Conservation (phyloP, 805 yeast genomes). For the Sugiyamaella marilandica region DNA sequence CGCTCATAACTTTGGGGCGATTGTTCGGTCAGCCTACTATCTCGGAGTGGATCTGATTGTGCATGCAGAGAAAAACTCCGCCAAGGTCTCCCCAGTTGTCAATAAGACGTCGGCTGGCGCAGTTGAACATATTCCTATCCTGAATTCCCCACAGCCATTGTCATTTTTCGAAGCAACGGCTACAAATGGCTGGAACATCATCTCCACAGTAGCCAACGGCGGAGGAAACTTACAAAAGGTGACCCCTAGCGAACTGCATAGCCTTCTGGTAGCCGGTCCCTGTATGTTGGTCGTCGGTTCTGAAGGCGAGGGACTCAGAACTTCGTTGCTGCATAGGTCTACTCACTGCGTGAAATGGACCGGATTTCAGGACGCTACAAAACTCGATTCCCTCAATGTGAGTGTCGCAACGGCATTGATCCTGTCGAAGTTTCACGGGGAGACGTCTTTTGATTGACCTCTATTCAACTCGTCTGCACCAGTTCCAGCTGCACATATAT, state of each 20-base stretch:
- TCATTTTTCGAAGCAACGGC: conserved; percentile 54
- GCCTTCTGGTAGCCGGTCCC: conserved; percentile 48
- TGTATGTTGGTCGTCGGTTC: conserved; percentile 73
- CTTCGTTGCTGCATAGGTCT: conserved; percentile 46
- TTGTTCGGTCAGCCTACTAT: conserved; percentile 71
- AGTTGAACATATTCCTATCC: conserved; percentile 64
- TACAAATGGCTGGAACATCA: conserved; percentile 63
- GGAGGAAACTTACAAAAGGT: conserved; percentile 32
- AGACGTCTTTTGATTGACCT: conserved; percentile 18
- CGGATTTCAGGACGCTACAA: conserved; percentile 13
- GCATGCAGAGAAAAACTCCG: conserved; percentile 63
- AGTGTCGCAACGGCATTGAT: conserved; percentile 83
- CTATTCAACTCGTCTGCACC: too few species aligned
- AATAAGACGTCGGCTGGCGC: conserved; percentile 84
- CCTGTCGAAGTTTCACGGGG: conserved; percentile 31
- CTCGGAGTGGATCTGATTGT: conserved; percentile 79
- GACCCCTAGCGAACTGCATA: conserved; percentile 41
- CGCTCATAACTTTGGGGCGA: conserved; percentile 85
- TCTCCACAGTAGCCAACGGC: conserved; percentile 44
- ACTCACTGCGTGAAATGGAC: conserved; percentile 26
- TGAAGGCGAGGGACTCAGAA: conserved; percentile 80
- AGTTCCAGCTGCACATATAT: too few species aligned
- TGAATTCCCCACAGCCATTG: conserved; percentile 53
- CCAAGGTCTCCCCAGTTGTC: conserved; percentile 72
- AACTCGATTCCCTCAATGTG: conserved; percentile 78